Evolutionary conservation across 2,329 filamentous ascomycete species (phyloP), one percentile per base, ranked within the genome.

Genomic region (Aspergillus unguis): DNA sequence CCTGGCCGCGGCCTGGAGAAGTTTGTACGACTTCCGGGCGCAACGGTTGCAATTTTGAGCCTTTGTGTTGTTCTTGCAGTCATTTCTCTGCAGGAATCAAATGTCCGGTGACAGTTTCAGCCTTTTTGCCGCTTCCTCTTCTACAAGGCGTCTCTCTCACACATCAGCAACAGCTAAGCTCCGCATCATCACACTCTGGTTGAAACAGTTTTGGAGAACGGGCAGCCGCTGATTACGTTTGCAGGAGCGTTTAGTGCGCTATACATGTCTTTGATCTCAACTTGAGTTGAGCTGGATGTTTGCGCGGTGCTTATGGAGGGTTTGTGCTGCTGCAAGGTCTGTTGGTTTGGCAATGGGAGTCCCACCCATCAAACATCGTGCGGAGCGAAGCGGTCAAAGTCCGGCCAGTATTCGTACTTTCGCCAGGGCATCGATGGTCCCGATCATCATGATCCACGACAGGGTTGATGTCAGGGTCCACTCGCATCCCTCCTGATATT

Each of bases 171-270:
- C n/a, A 8, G 10, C 35, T 31, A 25, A 31, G 23, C 10, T 36
- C 27, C 10, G 33, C 2, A 44, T 26, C 37, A 9, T 26, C 33
- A 26, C 10, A 25, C 32, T 28, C 37, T 7, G 23, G 35, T 31
- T 25, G 8, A 51, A 25, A 25, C 28, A 26, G 37, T 44, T 37
- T 35, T 45, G 48, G 43, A 48, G 47, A 56, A 58, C 58, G 56
- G 65, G 55, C 56, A 60, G 56, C 62, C 48, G 60, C 65, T 54
- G 58, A 54, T 48, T 63, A 65, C 66, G 65, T 69, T 68, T 69
- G 67, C 59, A 65, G 60, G 58, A 52, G 38, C 52, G 53, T 55
- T 26, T 44, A 37, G 47, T 55, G 50, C 54, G 37, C 50, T 54
- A 62, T 58, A 58, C 50, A 55, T 60, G 57, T 58, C 48, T 52